phyloP scores from a whole-genome alignment of 2,329 filamentous ascomycete genomes.

The Paracoccidioides lutzii region DNA sequence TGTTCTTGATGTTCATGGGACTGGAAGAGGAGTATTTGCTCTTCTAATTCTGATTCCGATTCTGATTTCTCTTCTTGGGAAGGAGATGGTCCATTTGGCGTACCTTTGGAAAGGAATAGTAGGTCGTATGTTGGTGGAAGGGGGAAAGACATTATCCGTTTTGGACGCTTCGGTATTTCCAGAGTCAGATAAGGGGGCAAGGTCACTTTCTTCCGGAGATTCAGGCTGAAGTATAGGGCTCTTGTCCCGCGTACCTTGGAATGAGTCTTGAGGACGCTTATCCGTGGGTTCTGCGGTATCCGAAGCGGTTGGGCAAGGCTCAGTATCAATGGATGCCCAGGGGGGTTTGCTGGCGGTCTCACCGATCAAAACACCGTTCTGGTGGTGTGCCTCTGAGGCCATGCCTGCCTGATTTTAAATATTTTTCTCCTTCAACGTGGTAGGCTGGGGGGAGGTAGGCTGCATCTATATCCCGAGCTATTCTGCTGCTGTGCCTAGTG shows the following conservation, averaged over 20 bases:
- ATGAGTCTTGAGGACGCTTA: neutral
- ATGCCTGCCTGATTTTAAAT: neutral
- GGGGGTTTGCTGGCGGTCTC: neutral
- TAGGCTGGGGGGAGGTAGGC: neutral
- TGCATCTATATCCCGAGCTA: neutral
- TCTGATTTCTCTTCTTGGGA: conserved; percentile 2
- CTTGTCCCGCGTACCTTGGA: neutral
- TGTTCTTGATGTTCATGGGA: neutral
- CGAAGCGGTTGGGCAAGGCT: neutral
- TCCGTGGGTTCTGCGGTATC: neutral
- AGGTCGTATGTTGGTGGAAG: neutral
- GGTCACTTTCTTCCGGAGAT: neutral
- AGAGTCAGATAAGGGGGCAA: neutral
- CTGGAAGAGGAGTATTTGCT: neutral
- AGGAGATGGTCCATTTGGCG: neutral
- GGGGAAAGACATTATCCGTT: neutral
- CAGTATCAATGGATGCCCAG: neutral
- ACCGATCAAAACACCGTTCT: conserved; percentile 2
- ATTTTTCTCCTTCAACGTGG: neutral
- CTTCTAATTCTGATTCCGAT: neutral
- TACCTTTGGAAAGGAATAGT: conserved; percentile 6
- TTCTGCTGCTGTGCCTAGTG: neutral
- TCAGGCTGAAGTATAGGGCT: neutral
- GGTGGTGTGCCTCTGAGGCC: neutral
- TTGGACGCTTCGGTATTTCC: neutral